Conservation (phyloP, 164 flowering plant genomes). For the Chimonanthus salicifolius region DNA sequence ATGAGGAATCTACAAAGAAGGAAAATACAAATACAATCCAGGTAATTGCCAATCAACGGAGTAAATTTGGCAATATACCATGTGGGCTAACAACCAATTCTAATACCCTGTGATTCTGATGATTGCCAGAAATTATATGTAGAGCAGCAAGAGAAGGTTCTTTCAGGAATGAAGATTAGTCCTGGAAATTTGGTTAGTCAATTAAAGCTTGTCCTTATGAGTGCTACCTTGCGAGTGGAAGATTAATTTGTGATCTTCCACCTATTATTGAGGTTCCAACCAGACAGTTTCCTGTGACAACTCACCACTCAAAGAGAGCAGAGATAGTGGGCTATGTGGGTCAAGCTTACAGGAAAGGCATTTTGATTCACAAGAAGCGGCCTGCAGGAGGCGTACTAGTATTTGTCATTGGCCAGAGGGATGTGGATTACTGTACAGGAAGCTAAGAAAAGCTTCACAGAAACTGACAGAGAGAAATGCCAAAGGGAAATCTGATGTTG, state of each 20-base stretch:
- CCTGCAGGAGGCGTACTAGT: slow-evolving; percentile 96
- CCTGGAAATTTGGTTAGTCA: slow-evolving; percentile 47
- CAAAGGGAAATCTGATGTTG: slow-evolving; percentile 21
- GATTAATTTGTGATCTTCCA: slow-evolving; percentile 69
- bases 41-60: too few species aligned
- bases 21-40: too few species aligned
- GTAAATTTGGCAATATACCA: too few species aligned
- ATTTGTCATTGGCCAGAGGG: slow-evolving; percentile 95
- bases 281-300: slow-evolving; percentile 74
- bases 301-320: slow-evolving; percentile 78
- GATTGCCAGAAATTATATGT: slow-evolving; percentile 42
- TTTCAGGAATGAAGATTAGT: slow-evolving; percentile 38
- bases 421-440: slow-evolving; percentile 78
- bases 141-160: slow-evolving; percentile 51
- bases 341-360: slow-evolving; percentile 81
- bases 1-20: too few species aligned
- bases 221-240: slow-evolving; percentile 92
- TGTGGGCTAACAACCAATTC: too few species aligned
- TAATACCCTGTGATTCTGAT: slow-evolving; percentile 3
- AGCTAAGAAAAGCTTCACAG: slow-evolving; percentile 65
- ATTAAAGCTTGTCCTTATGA: slow-evolving; percentile 85
- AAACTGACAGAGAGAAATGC: slow-evolving; percentile 25
- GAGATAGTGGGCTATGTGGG: slow-evolving; percentile 80
- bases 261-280: slow-evolving; percentile 87
- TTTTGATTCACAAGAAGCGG: slow-evolving; percentile 79